Percentiles rank a stretch among this genome's conserved stretches.
Evolutionary conservation across 1,284 basidiomycete species (phyloP).

Genomic region (Pseudozyma sp.): DNA sequence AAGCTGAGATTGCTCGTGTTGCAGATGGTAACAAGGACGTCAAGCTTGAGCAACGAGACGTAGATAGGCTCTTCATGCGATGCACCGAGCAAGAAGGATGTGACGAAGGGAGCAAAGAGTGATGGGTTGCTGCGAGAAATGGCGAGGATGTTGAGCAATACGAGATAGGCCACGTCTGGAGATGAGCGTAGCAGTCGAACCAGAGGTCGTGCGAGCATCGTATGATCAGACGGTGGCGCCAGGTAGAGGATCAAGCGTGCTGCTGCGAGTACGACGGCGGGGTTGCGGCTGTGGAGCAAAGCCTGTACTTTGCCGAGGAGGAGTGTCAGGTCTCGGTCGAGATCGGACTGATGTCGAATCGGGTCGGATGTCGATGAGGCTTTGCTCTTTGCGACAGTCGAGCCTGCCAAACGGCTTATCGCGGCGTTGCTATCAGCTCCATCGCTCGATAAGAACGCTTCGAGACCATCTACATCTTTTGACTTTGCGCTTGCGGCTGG

Average conservation of each 20-base stretch:
- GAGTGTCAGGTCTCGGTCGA: slow-evolving; percentile 61
- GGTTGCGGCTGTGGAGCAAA: slow-evolving; percentile 54
- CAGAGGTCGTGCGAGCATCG: slow-evolving; percentile 28
- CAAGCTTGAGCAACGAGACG: slow-evolving; percentile 56
- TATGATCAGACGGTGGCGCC: slow-evolving; percentile 25
- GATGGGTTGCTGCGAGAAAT: slow-evolving; percentile 21
- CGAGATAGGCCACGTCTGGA: slow-evolving; percentile 51
- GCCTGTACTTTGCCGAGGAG: slow-evolving; percentile 51
- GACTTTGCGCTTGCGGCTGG: not conserved
- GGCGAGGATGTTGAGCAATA: slow-evolving; percentile 43
- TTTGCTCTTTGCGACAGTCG: not conserved
- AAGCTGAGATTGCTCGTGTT: slow-evolving; percentile 18
- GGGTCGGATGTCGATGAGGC: not conserved
- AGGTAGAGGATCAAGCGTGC: slow-evolving; percentile 40
- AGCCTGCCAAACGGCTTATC: not conserved
- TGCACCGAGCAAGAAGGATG: slow-evolving; percentile 51
- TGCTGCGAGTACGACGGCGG: slow-evolving; percentile 56
- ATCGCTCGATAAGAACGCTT: slow-evolving; percentile 39
- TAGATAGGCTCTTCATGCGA: slow-evolving; percentile 54
- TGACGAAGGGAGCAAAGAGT: slow-evolving; percentile 41
- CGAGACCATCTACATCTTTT: slow-evolving; percentile 32
- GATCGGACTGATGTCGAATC: slow-evolving; percentile 4
- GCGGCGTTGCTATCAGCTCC: not conserved
- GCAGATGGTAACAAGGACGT: slow-evolving; percentile 46
- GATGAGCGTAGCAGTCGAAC: slow-evolving; percentile 47